phyloP scores from a whole-genome alignment of 1,284 basidiomycete species.

The Anthracocystis walkeri region DNA sequence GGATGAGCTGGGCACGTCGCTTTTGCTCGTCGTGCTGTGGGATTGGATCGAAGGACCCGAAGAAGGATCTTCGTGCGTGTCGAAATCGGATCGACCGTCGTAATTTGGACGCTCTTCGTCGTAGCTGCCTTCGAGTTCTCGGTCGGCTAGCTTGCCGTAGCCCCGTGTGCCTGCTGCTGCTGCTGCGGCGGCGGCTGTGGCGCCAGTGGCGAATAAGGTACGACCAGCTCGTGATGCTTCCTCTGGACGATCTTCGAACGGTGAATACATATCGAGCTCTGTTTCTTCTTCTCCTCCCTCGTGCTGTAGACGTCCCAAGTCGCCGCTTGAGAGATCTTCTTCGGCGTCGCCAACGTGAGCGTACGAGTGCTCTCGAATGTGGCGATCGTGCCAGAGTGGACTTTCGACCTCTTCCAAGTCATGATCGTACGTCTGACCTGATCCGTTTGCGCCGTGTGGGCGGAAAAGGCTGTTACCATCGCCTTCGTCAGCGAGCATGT shows the following conservation, averaged over 20 bases:
- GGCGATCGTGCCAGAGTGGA: conserved; percentile 18
- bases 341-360: conserved; percentile 19
- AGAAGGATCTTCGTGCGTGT: conserved; percentile 18
- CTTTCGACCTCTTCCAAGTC: conserved; percentile 35
- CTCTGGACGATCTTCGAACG: conserved; percentile 55
- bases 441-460: conserved; percentile 2
- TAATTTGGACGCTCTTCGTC: conserved; percentile 28
- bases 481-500: conserved; percentile 66
- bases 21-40: conserved; percentile 43
- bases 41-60: conserved; percentile 39
- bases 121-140: conserved; percentile 21
- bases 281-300: conserved; percentile 16
- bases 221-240: neutral
- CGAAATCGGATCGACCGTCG: conserved; percentile 30
- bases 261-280: conserved; percentile 47
- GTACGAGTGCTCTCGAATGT: conserved; percentile 39
- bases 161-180: neutral
- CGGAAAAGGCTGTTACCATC: conserved; percentile 41
- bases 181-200: neutral
- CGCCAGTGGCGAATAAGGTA: neutral
- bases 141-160: conserved; percentile 33
- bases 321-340: conserved; percentile 40
- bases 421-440: conserved; percentile 14
- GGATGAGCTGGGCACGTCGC: conserved; percentile 31
- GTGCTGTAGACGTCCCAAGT: conserved; percentile 25